These are phyloP conservation scores for Arctium minus DNA, from an alignment of 129 eudicot species.

Conservation along the genomic window DNA sequence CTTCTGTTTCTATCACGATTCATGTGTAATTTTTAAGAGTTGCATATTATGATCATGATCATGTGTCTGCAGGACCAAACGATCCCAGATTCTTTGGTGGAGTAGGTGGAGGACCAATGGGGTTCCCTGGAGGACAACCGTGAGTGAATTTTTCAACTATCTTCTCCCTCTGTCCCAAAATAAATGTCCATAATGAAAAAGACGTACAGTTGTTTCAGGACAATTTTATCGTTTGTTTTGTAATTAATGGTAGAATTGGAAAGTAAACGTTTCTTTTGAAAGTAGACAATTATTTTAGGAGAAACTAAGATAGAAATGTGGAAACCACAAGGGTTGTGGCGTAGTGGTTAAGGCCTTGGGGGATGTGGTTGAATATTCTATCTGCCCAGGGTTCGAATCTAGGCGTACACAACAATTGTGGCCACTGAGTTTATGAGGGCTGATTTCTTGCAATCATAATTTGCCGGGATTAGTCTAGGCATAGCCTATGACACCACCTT, in stretches of 20 bases:
- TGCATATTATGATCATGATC: background rate
- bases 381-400: too few species aligned
- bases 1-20: background rate
- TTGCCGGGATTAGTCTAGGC: too few species aligned
- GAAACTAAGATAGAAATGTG: too few species aligned
- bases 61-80: slow-evolving; percentile 52
- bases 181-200: background rate
- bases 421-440: too few species aligned
- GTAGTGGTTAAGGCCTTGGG: too few species aligned
- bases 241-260: background rate
- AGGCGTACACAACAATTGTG: too few species aligned
- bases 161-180: background rate
- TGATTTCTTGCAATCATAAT: too few species aligned
- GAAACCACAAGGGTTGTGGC: too few species aligned
- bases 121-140: slow-evolving; percentile 63
- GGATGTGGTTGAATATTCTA: too few species aligned
- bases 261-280: background rate
- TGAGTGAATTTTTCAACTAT: slow-evolving; percentile 23
- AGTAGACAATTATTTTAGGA: background rate
- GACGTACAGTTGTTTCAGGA: background rate
- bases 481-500: too few species aligned
- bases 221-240: too few species aligned
- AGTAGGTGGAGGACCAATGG: slow-evolving; percentile 36
- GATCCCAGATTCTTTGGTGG: slow-evolving; percentile 71
- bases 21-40: background rate